Evolutionary conservation across 495 filamentous ascomycete species (phyloP).

Genomic region (Penicillium atrosanguineum): DNA sequence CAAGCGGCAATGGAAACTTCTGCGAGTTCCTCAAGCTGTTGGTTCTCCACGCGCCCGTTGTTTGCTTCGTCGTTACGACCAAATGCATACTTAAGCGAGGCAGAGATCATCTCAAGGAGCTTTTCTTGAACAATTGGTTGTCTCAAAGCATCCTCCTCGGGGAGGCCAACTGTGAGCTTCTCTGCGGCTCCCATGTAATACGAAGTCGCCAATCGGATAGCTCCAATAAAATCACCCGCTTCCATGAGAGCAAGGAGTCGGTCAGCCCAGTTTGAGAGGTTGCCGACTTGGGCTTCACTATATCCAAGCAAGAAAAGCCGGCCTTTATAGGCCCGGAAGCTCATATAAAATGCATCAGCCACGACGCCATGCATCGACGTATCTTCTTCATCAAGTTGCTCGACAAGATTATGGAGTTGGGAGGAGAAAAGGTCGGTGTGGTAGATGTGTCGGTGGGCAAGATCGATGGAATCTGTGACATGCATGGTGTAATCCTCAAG

Average conservation of each 20-base stretch:
- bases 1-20: slow-evolving; percentile 81
- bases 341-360: slow-evolving; percentile 97
- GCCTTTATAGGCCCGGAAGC: slow-evolving; percentile 92
- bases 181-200: slow-evolving; percentile 88
- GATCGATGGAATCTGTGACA: slow-evolving; percentile 89
- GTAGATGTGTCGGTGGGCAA: slow-evolving; percentile 88
- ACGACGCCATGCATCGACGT: slow-evolving; percentile 91
- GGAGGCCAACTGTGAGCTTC: slow-evolving; percentile 88
- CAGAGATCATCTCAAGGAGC: slow-evolving; percentile 89
- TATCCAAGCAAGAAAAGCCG: slow-evolving; percentile 87
- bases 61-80: slow-evolving; percentile 52
- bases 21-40: slow-evolving; percentile 73
- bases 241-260: slow-evolving; percentile 94
- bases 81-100: slow-evolving; percentile 89
- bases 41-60: slow-evolving; percentile 47
- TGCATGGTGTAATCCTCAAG: slow-evolving; percentile 85
- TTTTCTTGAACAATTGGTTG: slow-evolving; percentile 85
- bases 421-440: slow-evolving; percentile 83
- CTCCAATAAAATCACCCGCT: slow-evolving; percentile 86
- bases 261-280: slow-evolving; percentile 97
- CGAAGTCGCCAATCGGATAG: slow-evolving; percentile 83
- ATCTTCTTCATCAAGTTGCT: slow-evolving; percentile 84
- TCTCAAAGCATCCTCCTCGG: slow-evolving; percentile 73
- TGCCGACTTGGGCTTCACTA: slow-evolving; percentile 84
- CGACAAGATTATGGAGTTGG: slow-evolving; percentile 79